These are phyloP conservation scores for Limtongia smithiae DNA, from an alignment of 805 yeast genomes.

Conservation along the genomic window DNA sequence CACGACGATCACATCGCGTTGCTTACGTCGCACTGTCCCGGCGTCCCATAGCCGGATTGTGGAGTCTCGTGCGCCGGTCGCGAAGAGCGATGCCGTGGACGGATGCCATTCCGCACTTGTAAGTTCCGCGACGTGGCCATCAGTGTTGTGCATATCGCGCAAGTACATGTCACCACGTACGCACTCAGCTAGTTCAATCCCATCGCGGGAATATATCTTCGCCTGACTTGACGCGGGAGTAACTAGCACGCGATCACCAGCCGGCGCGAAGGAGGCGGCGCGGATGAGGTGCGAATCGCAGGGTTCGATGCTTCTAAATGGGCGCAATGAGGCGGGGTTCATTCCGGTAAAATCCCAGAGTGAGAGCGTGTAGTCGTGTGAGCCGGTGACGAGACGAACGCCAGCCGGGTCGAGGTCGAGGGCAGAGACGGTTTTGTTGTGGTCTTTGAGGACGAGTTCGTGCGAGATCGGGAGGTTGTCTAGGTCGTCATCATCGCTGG, in stretches of 20 bases:
- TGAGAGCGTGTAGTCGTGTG: slow-evolving; percentile 34
- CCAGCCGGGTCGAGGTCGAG: slow-evolving; percentile 35
- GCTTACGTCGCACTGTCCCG: slow-evolving; percentile 26
- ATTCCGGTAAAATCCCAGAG: slow-evolving; percentile 39
- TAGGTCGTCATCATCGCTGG: slow-evolving; percentile 33
- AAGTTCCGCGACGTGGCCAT: slow-evolving; percentile 38
- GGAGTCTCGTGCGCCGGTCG: slow-evolving; percentile 36
- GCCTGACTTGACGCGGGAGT: slow-evolving; percentile 32
- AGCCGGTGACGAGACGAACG: slow-evolving; percentile 33
- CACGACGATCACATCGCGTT: slow-evolving; percentile 34
- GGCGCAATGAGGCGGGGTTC: slow-evolving; percentile 30
- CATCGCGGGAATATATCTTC: slow-evolving; percentile 33
- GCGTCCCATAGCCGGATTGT: slow-evolving; percentile 41
- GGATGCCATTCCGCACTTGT: slow-evolving; percentile 37
- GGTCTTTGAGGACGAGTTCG: slow-evolving; percentile 31
- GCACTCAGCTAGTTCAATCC: slow-evolving; percentile 31
- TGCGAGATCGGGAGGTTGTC: slow-evolving; percentile 41
- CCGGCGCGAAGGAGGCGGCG: slow-evolving; percentile 25
- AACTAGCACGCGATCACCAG: slow-evolving; percentile 30
- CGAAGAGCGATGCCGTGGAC: slow-evolving; percentile 25
- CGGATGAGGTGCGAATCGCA: slow-evolving; percentile 31
- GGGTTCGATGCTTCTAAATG: slow-evolving; percentile 34
- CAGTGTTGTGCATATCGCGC: slow-evolving; percentile 38
- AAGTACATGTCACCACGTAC: slow-evolving; percentile 39
- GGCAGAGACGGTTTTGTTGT: slow-evolving; percentile 24